Evolutionary conservation across 2,329 filamentous ascomycete species (phyloP), one percentile per base, ranked within the genome.

Genomic region (Incumbomyces delicatus): DNA sequence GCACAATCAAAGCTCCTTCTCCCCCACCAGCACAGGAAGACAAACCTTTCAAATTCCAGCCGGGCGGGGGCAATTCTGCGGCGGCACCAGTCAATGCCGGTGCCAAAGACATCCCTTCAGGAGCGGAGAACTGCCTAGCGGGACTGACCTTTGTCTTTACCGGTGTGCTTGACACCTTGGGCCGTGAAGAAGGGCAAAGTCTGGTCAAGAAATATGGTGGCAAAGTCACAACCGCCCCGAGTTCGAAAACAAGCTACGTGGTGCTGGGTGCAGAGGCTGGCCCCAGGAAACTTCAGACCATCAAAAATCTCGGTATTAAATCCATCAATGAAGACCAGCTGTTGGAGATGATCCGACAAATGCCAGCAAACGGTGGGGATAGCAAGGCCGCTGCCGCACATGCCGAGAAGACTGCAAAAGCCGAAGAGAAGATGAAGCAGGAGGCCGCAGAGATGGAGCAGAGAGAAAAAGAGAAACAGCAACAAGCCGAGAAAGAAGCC

Each of bases 111-210:
- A 69, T 95, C 41, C 92, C 92, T 0, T 76, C 78, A 16, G 92
- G 92, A 6, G 81, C 81, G 44, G 86, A 92, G 10, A 94, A 95
- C 57, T 98, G 92, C 61, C 76, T 98, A 47, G 81, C 82, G 46
- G 92, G 94, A 0, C 73, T 96, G 46, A 85, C 80, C 0, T 98
- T 98, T 60, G 92, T 98, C 22, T 98, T 98, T 59, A 98, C 94
- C 0, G 92, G 92, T 18, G 75, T 95, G 18, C 71, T 96, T 33
- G 77, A 85, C 50, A 81, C 78, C 0, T 77, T 96, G 47, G 81
- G 85, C 37, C 81, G 92, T 50, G 88, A 94, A 5, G 88, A 95
- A 57, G 90, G 80, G 1, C 83, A 89, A 54, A 81, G 77, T 36
- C 71, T 98, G 14, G 87, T 96, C 47, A 98, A 98, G 64, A 80